Evolutionary conservation across 495 filamentous ascomycete genomes (phyloP).

Genomic region (Letharia lupina): DNA sequence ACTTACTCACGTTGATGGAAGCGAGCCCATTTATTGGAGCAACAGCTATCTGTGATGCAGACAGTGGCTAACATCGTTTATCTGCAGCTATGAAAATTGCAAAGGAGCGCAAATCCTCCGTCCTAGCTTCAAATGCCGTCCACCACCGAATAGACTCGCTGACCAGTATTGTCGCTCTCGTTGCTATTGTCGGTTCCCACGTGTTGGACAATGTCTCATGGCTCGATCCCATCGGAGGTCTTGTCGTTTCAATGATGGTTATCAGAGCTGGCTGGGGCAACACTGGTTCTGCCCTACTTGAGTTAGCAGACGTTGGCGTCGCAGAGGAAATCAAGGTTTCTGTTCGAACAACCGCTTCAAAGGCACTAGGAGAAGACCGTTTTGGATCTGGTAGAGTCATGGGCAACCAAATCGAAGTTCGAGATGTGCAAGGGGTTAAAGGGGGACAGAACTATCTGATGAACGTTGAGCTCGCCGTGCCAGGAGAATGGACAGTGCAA

Average conservation of each 20-base stretch:
- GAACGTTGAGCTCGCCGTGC: slow-evolving; percentile 76
- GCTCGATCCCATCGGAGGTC: slow-evolving; percentile 91
- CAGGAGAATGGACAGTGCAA: slow-evolving; percentile 60
- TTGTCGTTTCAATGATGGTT: slow-evolving; percentile 86
- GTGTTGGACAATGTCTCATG: slow-evolving; percentile 72
- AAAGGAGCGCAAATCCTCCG: slow-evolving; percentile 85
- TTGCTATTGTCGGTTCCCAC: slow-evolving; percentile 83
- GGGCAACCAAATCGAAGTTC: slow-evolving; percentile 48
- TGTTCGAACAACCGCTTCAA: slow-evolving; percentile 54
- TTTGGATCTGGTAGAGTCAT: slow-evolving; percentile 26
- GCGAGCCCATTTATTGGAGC: not conserved
- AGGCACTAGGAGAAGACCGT: slow-evolving; percentile 41
- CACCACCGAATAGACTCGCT: slow-evolving; percentile 95
- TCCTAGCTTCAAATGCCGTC: slow-evolving; percentile 92
- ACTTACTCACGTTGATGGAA: not conserved
- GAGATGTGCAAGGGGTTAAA: slow-evolving; percentile 79
- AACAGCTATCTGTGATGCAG: not conserved
- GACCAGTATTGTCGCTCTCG: slow-evolving; percentile 83
- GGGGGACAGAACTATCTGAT: slow-evolving; percentile 91
- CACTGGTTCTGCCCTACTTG: slow-evolving; percentile 68
- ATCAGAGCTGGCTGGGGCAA: slow-evolving; percentile 85
- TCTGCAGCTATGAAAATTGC: slow-evolving; percentile 85
- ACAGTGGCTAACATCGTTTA: not conserved
- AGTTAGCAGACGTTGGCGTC: slow-evolving; percentile 82
- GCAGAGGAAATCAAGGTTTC: slow-evolving; percentile 70